Evolutionary conservation across 495 filamentous ascomycete species (phyloP).

Genomic region (Rostrohypoxylon terebratum): DNA sequence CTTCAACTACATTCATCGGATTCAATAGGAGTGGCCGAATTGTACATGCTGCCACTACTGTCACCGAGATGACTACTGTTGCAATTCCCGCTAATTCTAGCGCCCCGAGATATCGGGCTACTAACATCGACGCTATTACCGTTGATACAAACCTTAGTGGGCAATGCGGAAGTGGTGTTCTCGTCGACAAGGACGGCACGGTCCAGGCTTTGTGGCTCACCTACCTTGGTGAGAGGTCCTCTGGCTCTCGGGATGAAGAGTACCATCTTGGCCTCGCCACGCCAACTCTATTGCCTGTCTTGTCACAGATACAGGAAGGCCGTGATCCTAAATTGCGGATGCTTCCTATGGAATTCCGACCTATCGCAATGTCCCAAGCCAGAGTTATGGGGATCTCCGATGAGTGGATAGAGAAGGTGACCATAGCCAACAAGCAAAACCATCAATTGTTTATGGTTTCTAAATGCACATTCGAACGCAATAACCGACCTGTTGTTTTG

Average conservation of each 20-base stretch:
- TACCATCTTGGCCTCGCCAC: slow-evolving; percentile 96
- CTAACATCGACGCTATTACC: slow-evolving; percentile 97
- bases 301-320: slow-evolving; percentile 84
- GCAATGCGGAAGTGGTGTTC: slow-evolving; percentile 94
- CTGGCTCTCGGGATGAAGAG: slow-evolving; percentile 88
- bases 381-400: slow-evolving; percentile 97
- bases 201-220: slow-evolving; percentile 97
- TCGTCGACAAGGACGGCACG: slow-evolving; percentile 88
- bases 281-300: slow-evolving; percentile 85
- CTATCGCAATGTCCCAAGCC: slow-evolving; percentile 97
- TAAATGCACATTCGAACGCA: slow-evolving; percentile 73
- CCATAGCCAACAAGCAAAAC: slow-evolving; percentile 83
- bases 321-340: slow-evolving; percentile 84
- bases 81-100: slow-evolving; percentile 92
- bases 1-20: slow-evolving; percentile 93
- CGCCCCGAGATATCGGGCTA: slow-evolving; percentile 92
- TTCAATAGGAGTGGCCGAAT: slow-evolving; percentile 96
- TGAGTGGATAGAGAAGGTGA: slow-evolving; percentile 92
- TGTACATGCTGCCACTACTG: slow-evolving; percentile 91
- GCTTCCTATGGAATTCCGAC: slow-evolving; percentile 91
- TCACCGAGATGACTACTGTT: slow-evolving; percentile 97
- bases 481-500: slow-evolving; percentile 77
- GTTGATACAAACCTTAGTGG: slow-evolving; percentile 91
- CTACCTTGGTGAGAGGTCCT: slow-evolving; percentile 89
- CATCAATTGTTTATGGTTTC: slow-evolving; percentile 99